Base-by-base conservation (phyloP, 176 grass and related monocot species). In the Eremochloa ophiuroides region DNA sequence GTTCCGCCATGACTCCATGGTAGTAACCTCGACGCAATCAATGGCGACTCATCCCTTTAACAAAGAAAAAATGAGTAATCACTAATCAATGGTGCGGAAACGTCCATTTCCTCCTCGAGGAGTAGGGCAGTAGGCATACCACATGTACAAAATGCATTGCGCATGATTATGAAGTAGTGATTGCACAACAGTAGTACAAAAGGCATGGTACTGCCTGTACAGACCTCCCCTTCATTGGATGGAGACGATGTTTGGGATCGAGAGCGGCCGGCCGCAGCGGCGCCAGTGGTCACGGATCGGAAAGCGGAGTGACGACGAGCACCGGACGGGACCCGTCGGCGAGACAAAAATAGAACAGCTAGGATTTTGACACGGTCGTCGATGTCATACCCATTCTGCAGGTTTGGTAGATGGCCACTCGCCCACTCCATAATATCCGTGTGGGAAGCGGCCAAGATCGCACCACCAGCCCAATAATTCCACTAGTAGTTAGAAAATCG, bases 321-420 rank as follows among this genome's bases (percentile, higher is more conserved):
- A 46, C 81, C 16, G 30, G 69, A 31, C 3, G 33, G 74, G 76
- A 33, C 25, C 59, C 26, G 50, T 23, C 65, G 65, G 31, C 43
- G 25, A 43, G 82, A 81, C 82, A 77, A 85, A 85, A 77, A 82
- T 8, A 73, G 65, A 82, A 61, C 78, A 89, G 73, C 88, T 89
- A 72, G 69, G 58, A 59, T 71, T 80, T 75, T 71, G 59, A 73
- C 78, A 22, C n/a, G 73, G 83, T 65, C 78, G 37, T 73, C 83
- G n/a, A 73, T 77, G 46, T 73, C 83, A 25, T 82, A 78, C 34
- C 5, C 51, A 38, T 38, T 7, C 22, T 44, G 44, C 55, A 77
- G 83, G 66, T 48, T 48, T 66, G 82, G 87, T 78, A 38, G 43
- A 85, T 40, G 10, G 5, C 66, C 87, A 85, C 72, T 77, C 60